These are phyloP conservation scores for Chrysanthemum seticuspe DNA, from an alignment of 129 eudicot genomes.

Conservation along the genomic window DNA sequence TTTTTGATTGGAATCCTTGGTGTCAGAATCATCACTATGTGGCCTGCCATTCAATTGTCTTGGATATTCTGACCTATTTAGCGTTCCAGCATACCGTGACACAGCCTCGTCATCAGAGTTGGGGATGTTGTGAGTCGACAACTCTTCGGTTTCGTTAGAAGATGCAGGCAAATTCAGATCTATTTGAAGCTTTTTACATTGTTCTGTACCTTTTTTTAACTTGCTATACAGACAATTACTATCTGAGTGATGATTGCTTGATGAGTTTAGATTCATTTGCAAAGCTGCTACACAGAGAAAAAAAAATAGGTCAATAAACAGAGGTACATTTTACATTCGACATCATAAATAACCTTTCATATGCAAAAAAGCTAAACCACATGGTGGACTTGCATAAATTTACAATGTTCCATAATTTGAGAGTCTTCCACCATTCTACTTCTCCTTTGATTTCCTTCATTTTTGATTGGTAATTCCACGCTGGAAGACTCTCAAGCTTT, in stretches of 20 bases:
- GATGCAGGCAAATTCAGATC: slow-evolving; percentile 42
- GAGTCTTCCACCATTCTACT: too few relatives aligned
- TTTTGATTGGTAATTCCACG: too few relatives aligned
- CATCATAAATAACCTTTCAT: not conserved
- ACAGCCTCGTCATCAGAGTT: slow-evolving; percentile 36
- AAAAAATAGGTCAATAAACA: slow-evolving; percentile 3
- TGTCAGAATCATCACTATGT: slow-evolving; percentile 27
- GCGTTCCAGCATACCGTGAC: slow-evolving; percentile 33
- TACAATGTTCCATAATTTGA: too few relatives aligned
- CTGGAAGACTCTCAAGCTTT: too few relatives aligned
- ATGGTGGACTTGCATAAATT: too few relatives aligned
- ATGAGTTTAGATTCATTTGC: slow-evolving; percentile 37
- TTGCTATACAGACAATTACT: slow-evolving; percentile 32
- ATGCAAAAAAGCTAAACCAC: too few relatives aligned
- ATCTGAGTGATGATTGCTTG: slow-evolving; percentile 29
- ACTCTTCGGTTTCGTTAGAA: slow-evolving; percentile 32
- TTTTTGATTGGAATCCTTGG: slow-evolving; percentile 27
- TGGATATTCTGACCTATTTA: slow-evolving; percentile 25
- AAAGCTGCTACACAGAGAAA: slow-evolving; percentile 16
- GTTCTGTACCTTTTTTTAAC: slow-evolving; percentile 19
- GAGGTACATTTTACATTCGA: not conserved
- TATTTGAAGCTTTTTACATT: slow-evolving; percentile 31
- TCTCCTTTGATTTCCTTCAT: too few relatives aligned
- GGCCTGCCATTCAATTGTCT: slow-evolving; percentile 16
- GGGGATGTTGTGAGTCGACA: not conserved